These are phyloP conservation scores for Marsdenia floribunda DNA, from an alignment of 257 asterid genomes.

Conservation along the genomic window DNA sequence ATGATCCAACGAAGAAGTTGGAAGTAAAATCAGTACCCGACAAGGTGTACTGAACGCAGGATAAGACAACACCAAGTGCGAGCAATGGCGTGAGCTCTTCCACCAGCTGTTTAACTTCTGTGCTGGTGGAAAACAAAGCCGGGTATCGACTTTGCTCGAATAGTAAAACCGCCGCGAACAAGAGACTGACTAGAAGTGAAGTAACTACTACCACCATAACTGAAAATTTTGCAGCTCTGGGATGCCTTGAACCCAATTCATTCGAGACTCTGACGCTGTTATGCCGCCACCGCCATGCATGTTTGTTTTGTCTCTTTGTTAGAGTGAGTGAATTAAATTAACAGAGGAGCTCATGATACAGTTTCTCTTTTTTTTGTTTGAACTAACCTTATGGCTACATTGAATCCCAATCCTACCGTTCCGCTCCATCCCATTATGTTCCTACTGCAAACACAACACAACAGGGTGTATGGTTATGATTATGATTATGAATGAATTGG, in stretches of 20 bases:
- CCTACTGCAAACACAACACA: constrained; percentile 22
- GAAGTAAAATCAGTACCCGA: constrained; percentile 30
- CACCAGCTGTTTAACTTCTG: constrained; percentile 30
- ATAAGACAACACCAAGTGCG: constrained; percentile 36
- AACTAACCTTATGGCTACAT: constrained; percentile 55
- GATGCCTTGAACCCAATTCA: constrained; percentile 57
- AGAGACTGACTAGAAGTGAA: constrained; percentile 35
- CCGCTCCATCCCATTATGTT: constrained; percentile 51
- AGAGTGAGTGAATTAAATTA: no score
- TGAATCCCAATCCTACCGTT: constrained; percentile 49
- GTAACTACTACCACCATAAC: constrained; percentile 42
- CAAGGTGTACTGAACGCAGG: constrained; percentile 47
- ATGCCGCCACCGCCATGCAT: no score
- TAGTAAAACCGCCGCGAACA: constrained; percentile 23
- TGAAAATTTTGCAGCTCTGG: constrained; percentile 59
- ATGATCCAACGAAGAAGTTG: no score
- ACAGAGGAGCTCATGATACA: no score
- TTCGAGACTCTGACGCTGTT: constrained; percentile 54
- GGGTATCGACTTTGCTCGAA: constrained; percentile 38
- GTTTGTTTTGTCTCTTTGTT: no score
- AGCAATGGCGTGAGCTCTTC: constrained; percentile 49
- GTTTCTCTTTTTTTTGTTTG: no score
- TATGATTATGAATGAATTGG: no score
- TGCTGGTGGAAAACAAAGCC: constrained; percentile 30
- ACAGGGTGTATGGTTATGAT: no score